Evolutionary conservation across 495 filamentous ascomycete species (phyloP).

Genomic region (Penicillium flavigenum): DNA sequence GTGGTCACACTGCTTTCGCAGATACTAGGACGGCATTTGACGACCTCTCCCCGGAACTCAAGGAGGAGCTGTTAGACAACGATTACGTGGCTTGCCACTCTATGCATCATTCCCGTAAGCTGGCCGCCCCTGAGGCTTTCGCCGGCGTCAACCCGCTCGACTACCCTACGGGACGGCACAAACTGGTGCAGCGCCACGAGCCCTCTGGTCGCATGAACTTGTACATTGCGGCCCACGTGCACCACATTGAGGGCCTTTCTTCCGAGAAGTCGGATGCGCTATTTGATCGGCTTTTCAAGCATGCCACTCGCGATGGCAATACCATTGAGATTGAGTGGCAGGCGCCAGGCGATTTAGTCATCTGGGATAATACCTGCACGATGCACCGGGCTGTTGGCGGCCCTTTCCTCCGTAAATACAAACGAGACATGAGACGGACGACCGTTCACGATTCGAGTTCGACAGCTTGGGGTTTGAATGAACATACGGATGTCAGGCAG

Average conservation of each 20-base stretch:
- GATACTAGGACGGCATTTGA: constrained; percentile 56
- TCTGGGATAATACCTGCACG: constrained; percentile 59
- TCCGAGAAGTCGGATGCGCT: constrained; percentile 36
- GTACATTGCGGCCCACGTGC: constrained; percentile 53
- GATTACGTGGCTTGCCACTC: constrained; percentile 55
- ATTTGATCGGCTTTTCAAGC: constrained; percentile 43
- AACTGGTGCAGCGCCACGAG: constrained; percentile 54
- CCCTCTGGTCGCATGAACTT: constrained; percentile 51
- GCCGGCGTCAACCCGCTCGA: constrained; percentile 40
- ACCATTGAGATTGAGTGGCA: constrained; percentile 49
- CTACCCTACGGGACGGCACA: constrained; percentile 48
- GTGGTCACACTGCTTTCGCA: constrained; percentile 57
- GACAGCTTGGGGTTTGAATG: constrained; percentile 38
- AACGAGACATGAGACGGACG: constrained; percentile 53
- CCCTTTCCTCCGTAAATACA: constrained; percentile 46
- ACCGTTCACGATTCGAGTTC: constrained; percentile 49
- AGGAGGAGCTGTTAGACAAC: constrained; percentile 35
- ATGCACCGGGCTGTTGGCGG: constrained; percentile 54
- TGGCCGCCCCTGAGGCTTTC: constrained; percentile 52
- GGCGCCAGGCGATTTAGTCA: constrained; percentile 48
- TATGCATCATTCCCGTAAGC: constrained; percentile 51
- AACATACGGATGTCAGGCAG: constrained; percentile 10
- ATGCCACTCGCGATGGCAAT: constrained; percentile 51
- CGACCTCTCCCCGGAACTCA: constrained; percentile 40
- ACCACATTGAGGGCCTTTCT: constrained; percentile 52